phyloP scores from a whole-genome alignment of 371 early-diverging fungal species.

The Apophysomyces elegans region DNA sequence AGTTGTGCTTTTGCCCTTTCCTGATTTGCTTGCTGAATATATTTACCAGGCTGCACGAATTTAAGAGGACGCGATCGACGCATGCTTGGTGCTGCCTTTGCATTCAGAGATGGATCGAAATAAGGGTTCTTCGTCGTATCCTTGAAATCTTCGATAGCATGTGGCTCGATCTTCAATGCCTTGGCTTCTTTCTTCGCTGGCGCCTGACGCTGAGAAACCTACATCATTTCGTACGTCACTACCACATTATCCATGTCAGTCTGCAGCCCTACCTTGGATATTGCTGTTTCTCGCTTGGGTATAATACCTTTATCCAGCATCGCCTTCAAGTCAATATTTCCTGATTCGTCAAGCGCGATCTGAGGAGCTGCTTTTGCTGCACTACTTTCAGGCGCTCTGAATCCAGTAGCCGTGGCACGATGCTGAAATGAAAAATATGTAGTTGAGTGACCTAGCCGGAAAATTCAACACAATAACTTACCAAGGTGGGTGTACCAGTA shows the following conservation, averaged over 20 bases:
- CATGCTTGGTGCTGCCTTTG: slow-evolving; percentile 49
- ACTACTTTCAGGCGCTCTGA: slow-evolving; percentile 13
- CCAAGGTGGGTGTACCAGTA: too few species aligned
- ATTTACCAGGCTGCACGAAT: slow-evolving; percentile 87
- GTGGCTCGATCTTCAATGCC: slow-evolving; percentile 30
- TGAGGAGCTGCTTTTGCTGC: slow-evolving; percentile 29
- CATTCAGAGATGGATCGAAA: slow-evolving; percentile 73
- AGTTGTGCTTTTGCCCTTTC: slow-evolving; percentile 78
- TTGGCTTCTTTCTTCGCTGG: slow-evolving; percentile 51
- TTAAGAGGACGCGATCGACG: slow-evolving; percentile 66
- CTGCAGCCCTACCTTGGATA: slow-evolving; percentile 43
- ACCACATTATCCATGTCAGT: not conserved
- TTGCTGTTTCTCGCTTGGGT: slow-evolving; percentile 57
- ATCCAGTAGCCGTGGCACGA: slow-evolving; percentile 15
- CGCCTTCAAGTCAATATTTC: slow-evolving; percentile 51
- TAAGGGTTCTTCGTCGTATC: slow-evolving; percentile 87
- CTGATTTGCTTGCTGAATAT: slow-evolving; percentile 78
- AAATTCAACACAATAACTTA: too few species aligned
- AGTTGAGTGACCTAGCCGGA: not conserved
- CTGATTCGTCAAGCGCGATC: slow-evolving; percentile 33
- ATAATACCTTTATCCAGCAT: slow-evolving; percentile 59
- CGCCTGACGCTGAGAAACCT: slow-evolving; percentile 51
- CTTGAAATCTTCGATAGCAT: slow-evolving; percentile 48
- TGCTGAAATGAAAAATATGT: slow-evolving; percentile 3
- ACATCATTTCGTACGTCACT: not conserved